Percentiles rank a stretch among this genome's conserved stretches.
phyloP scores from a whole-genome alignment of 78 protist species.

The Andalucia godoyi region DNA sequence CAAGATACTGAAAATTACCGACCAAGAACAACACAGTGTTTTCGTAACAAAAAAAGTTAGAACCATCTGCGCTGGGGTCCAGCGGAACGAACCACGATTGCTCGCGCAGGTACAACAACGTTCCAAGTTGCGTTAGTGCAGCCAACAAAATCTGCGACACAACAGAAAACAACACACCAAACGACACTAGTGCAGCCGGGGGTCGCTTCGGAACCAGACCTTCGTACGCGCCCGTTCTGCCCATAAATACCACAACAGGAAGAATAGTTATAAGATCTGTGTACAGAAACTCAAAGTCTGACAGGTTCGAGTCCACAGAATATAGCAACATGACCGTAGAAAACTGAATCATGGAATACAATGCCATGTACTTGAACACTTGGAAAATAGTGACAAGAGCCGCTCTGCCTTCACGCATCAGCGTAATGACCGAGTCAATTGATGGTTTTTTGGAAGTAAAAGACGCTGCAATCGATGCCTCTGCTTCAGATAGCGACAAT shows the following conservation, averaged over 20 bases:
- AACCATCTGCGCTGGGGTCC: background rate
- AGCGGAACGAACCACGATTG: slow-evolving; percentile 13
- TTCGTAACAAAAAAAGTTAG: background rate
- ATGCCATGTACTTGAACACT: slow-evolving; percentile 56
- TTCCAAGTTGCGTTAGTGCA: background rate
- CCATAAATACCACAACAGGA: slow-evolving; percentile 59
- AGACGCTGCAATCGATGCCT: slow-evolving; percentile 74
- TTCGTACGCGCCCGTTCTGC: slow-evolving; percentile 35
- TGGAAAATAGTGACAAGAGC: slow-evolving; percentile 49
- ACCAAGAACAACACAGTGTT: background rate
- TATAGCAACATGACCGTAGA: slow-evolving; percentile 47
- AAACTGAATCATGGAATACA: slow-evolving; percentile 61
- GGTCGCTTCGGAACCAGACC: slow-evolving; percentile 26
- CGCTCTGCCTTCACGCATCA: slow-evolving; percentile 57
- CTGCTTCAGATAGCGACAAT: slow-evolving; percentile 49
- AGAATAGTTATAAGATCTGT: slow-evolving; percentile 46
- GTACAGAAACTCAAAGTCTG: slow-evolving; percentile 37
- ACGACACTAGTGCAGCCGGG: slow-evolving; percentile 23
- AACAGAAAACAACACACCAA: slow-evolving; percentile 28
- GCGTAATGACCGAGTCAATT: slow-evolving; percentile 17
- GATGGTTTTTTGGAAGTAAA: slow-evolving; percentile 36
- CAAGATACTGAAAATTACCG: background rate
- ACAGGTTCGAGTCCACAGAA: background rate
- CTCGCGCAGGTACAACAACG: background rate
- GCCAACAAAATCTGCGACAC: slow-evolving; percentile 18